Evolutionary conservation across 1,284 basidiomycete species (phyloP).

Genomic region (Sanghuangporus baumii): DNA sequence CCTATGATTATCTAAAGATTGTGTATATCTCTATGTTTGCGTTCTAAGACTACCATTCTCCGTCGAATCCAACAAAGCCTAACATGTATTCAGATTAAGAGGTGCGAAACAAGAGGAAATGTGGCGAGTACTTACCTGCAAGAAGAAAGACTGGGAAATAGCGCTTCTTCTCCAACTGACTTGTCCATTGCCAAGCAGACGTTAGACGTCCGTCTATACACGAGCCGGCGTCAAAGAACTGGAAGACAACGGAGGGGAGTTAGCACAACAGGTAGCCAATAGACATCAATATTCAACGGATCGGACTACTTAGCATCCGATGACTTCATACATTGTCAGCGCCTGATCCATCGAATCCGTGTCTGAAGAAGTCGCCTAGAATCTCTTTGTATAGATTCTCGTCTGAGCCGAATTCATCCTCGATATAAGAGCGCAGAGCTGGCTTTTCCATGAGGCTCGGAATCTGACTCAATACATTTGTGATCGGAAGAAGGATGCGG

Average conservation of each 20-base stretch:
- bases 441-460: constrained; percentile 57
- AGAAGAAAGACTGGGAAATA: constrained; percentile 76
- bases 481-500: constrained; percentile 77
- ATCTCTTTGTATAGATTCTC: constrained; percentile 66
- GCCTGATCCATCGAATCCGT: constrained; percentile 78
- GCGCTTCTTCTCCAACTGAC: constrained; percentile 72
- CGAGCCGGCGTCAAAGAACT: constrained; percentile 30
- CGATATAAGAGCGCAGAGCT: constrained; percentile 67
- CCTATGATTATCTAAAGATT: background rate
- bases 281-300: background rate
- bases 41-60: constrained; percentile 55
- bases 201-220: constrained; percentile 65
- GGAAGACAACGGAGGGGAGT: background rate
- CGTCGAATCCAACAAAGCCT: constrained; percentile 81
- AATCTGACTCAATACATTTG: constrained; percentile 70
- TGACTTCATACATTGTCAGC: constrained; percentile 31
- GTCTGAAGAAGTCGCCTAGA: constrained; percentile 74
- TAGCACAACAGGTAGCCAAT: background rate
- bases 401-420: constrained; percentile 69
- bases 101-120: background rate
- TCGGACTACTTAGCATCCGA: background rate
- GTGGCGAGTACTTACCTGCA: constrained; percentile 45
- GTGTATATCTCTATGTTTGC: background rate
- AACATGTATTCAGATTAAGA: background rate
- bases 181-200: constrained; percentile 86